Evolutionary conservation across 768 basidiomycete genomes (phyloP).

Genomic region (Podaxis sp.): DNA sequence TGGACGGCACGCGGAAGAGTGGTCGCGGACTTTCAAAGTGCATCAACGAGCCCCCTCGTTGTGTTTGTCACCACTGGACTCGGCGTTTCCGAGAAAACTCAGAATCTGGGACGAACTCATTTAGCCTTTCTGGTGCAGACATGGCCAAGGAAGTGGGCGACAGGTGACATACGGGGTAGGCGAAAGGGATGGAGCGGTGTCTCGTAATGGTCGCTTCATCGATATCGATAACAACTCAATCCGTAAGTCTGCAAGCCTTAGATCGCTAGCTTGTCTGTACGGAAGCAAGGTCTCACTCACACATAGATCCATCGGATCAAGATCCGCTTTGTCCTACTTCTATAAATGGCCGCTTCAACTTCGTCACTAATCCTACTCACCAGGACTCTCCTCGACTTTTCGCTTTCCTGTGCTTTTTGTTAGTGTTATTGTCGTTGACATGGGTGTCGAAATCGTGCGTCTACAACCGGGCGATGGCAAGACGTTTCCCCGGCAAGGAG

Average conservation of each 20-base stretch:
- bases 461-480: constrained; percentile 61
- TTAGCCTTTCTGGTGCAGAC: constrained; percentile 9
- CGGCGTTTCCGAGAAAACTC: constrained; percentile 7
- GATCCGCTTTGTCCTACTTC: constrained; percentile 63
- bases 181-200: constrained; percentile 16
- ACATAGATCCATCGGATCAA: constrained; percentile 61
- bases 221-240: constrained; percentile 30
- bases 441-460: constrained; percentile 69
- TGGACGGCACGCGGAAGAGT: neutral
- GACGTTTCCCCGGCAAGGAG: constrained; percentile 67
- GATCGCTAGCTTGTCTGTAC: constrained; percentile 8
- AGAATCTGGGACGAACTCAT: constrained; percentile 9
- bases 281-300: constrained; percentile 13
- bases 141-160: constrained; percentile 5
- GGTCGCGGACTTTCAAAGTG: constrained; percentile 12
- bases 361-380: constrained; percentile 33
- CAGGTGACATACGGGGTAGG: constrained; percentile 16
- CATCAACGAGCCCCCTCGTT: constrained; percentile 9
- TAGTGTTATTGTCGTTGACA: constrained; percentile 25
- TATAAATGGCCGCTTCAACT: constrained; percentile 42
- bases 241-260: constrained; percentile 8
- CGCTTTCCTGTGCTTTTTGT: constrained; percentile 14
- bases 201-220: constrained; percentile 21
- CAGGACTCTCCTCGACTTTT: constrained; percentile 3
- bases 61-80: neutral